Evolutionary conservation across 768 basidiomycete genomes (phyloP), one percentile per base, ranked within the genome.

Genomic region (Mycena venus): DNA sequence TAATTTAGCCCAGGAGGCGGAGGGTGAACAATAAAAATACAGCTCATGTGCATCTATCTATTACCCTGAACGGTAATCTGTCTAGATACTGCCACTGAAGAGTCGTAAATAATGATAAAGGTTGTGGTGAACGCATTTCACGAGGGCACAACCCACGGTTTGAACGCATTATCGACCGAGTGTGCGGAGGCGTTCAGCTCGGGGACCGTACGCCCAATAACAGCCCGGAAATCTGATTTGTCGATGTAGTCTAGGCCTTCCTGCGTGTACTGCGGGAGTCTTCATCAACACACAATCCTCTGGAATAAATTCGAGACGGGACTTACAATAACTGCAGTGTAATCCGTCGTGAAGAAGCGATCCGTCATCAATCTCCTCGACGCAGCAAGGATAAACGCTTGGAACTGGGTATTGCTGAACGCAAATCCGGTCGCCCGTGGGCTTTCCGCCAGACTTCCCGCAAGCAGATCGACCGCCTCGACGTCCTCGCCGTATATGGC

Each of bases 331-430:
- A 38, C 63, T n/a, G 74, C 70, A 2, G 56, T 67, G 58, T 67
- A 75, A 32, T 75, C 74, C 21, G 74, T 75, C 8, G 74, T 75
- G 49, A 75, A 75, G 42, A 75, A 75, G 15, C 74, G 74, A 25
- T 75, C 74, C 25, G 74, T 72, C 70, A 75, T 67, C 9, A 75
- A 51, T 19, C 65, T 34, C 4, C 74, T 40, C 58, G 74, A 75
- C 19, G 74, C 74, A 1, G 74, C 74, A n/a, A 75, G 59, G 38
- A 75, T 71, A 59, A 75, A 75, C 8, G 51, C 69, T 64, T 75
- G 74, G 58, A 75, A 75, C 59, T 66, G 69, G 5, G 74, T 71
- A 51, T 75, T 75, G 69, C 69, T 75, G 69, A 75, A 75, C 58
- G 74, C 69, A 9, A 75, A 75, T 23, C 69, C 74, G 0, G 74